Conservation (phyloP, 2,329 filamentous ascomycete species). For the Metarhizium album region DNA sequence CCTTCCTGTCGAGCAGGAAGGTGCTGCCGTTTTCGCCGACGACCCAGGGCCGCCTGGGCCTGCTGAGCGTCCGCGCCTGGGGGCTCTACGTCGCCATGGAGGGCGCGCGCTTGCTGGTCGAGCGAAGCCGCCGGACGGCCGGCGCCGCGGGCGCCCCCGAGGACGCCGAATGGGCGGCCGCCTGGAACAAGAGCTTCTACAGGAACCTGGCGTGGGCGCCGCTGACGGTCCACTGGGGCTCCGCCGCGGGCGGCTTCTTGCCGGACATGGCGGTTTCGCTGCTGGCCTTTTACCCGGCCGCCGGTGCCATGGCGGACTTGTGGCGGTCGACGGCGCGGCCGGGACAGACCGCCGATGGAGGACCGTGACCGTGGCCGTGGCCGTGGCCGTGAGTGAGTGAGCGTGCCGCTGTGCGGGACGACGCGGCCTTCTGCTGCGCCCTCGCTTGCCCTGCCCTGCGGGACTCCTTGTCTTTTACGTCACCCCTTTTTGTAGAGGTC, state of each 20-base stretch:
- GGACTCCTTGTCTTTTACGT: background rate
- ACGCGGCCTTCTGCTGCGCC: too few species aligned
- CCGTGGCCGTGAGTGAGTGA: too few species aligned
- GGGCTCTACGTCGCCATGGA: conserved; percentile 67
- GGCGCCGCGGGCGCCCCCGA: conserved; percentile 18
- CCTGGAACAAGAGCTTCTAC: conserved; percentile 56
- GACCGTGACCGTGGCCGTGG: background rate
- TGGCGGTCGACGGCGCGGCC: conserved; percentile 28
- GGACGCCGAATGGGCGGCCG: conserved; percentile 31
- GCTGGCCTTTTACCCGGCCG: conserved; percentile 33
- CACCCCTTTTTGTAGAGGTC: background rate
- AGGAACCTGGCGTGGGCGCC: conserved; percentile 70
- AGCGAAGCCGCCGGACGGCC: conserved; percentile 29
- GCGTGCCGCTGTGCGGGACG: too few species aligned
- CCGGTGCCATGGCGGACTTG: conserved; percentile 32
- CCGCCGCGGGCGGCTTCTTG: conserved; percentile 46
- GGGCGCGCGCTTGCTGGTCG: conserved; percentile 50
- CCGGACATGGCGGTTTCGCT: conserved; percentile 30
- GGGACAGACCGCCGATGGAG: background rate
- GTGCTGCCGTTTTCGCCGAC: conserved; percentile 50
- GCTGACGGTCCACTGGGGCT: conserved; percentile 73
- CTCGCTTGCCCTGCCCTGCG: background rate
- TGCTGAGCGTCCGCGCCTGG: conserved; percentile 75
- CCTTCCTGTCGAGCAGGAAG: conserved; percentile 64
- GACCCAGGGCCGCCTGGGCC: conserved; percentile 49